Conservation (phyloP, 768 basidiomycete species). For the Russula sp. region DNA sequence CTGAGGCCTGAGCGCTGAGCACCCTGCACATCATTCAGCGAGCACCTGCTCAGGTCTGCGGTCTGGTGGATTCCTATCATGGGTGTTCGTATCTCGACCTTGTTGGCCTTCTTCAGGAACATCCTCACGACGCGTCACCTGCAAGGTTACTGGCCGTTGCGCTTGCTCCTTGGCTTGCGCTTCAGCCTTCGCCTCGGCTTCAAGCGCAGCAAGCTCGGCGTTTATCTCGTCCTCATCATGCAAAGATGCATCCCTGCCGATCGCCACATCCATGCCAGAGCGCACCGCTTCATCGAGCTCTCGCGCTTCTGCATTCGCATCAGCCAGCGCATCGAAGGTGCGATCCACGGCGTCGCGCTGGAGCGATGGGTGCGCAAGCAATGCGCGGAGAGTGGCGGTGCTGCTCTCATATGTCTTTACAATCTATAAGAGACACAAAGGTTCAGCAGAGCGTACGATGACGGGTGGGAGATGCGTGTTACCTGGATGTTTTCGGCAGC, state of each 20-base stretch:
- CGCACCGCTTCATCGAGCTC: conserved; percentile 78
- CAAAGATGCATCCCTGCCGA: conserved; percentile 36
- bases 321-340: conserved; percentile 83
- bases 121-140: background rate
- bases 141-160: background rate
- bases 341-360: conserved; percentile 72
- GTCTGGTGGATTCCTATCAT: background rate
- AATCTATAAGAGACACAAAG: conserved; percentile 43
- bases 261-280: conserved; percentile 48
- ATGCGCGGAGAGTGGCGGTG: conserved; percentile 62
- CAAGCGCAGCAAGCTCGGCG: conserved; percentile 55
- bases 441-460: background rate
- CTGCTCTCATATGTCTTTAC: conserved; percentile 83
- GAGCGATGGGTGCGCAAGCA: conserved; percentile 76
- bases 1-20: background rate
- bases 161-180: conserved; percentile 7
- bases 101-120: background rate
- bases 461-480: conserved; percentile 4
- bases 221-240: conserved; percentile 53
- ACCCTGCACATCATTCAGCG: background rate
- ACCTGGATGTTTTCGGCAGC: conserved; percentile 90
- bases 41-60: background rate
- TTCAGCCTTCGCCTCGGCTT: conserved; percentile 35
- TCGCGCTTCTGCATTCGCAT: conserved; percentile 71
- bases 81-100: background rate